These are phyloP conservation scores for Neurospora cerealis DNA, from an alignment of 495 filamentous ascomycete species.

Conservation along the genomic window DNA sequence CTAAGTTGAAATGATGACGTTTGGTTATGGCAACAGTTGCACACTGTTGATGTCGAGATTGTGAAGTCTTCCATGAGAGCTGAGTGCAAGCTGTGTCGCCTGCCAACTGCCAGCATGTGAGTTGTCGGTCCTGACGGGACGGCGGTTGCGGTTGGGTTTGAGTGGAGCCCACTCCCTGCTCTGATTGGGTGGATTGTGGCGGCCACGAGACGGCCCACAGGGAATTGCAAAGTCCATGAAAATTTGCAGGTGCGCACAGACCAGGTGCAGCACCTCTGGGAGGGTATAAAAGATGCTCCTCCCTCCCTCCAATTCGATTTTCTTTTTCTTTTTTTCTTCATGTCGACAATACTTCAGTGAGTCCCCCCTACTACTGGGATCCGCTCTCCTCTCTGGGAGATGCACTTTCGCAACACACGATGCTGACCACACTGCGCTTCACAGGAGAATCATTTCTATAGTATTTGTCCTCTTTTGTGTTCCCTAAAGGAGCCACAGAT, in stretches of 20 bases:
- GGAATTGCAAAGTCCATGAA: constrained; percentile 4
- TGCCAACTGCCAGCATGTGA: neutral
- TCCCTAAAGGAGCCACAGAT: constrained; percentile 61
- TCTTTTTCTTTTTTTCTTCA: constrained; percentile 31
- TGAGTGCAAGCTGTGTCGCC: neutral
- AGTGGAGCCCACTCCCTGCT: neutral
- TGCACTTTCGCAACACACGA: neutral
- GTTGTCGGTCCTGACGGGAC: neutral
- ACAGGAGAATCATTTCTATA: constrained; percentile 7
- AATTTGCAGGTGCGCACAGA: constrained; percentile 31
- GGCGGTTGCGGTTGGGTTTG: neutral
- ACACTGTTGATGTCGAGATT: neutral
- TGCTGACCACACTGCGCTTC: neutral
- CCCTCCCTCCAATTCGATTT: constrained; percentile 14
- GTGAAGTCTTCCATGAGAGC: neutral
- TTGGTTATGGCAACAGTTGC: neutral
- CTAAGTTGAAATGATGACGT: neutral
- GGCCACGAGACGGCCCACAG: neutral
- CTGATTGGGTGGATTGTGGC: neutral
- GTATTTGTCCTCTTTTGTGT: constrained; percentile 43
- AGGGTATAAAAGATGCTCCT: constrained; percentile 22
- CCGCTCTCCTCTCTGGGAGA: neutral
- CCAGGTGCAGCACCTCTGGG: constrained; percentile 17
- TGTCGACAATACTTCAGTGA: constrained; percentile 55
- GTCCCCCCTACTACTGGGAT: constrained; percentile 26